phyloP scores from a whole-genome alignment of 208 protist species.

The Blechomonas ayalai region DNA sequence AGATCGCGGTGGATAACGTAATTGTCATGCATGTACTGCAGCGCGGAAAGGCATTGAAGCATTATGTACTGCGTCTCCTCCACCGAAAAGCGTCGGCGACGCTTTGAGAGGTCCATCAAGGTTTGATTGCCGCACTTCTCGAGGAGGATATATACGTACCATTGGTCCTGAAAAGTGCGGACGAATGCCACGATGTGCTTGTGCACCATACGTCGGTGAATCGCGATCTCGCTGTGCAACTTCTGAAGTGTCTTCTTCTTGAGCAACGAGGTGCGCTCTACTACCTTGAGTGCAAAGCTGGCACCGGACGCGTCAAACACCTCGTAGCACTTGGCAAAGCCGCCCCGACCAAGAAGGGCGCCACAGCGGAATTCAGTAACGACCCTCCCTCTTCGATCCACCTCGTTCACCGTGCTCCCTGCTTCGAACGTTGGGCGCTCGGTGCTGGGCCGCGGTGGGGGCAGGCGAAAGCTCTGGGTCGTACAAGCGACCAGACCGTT shows the following conservation, averaged over 20 bases:
- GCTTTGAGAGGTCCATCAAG: slow-evolving; percentile 95
- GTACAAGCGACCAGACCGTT: neutral
- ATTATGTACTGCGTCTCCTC: slow-evolving; percentile 92
- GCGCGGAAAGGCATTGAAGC: slow-evolving; percentile 89
- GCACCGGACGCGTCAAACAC: slow-evolving; percentile 70
- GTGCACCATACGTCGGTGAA: slow-evolving; percentile 95
- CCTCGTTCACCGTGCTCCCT: slow-evolving; percentile 43
- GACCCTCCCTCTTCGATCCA: slow-evolving; percentile 31
- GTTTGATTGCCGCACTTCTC: slow-evolving; percentile 96
- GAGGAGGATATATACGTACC: slow-evolving; percentile 98
- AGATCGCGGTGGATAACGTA: slow-evolving; percentile 96
- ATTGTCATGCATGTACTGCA: slow-evolving; percentile 93
- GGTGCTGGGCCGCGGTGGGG: slow-evolving; percentile 10
- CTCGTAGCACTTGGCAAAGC: slow-evolving; percentile 97
- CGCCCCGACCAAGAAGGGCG: slow-evolving; percentile 86
- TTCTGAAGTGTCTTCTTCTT: slow-evolving; percentile 94
- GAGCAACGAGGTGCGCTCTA: slow-evolving; percentile 86
- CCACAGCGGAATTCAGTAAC: slow-evolving; percentile 44
- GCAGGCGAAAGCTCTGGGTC: neutral
- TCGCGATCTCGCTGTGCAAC: slow-evolving; percentile 95
- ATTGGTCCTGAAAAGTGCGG: slow-evolving; percentile 95
- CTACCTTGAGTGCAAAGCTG: slow-evolving; percentile 92
- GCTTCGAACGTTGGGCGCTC: slow-evolving; percentile 39
- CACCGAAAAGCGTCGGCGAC: slow-evolving; percentile 82
- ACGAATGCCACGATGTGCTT: slow-evolving; percentile 96